phyloP scores from a whole-genome alignment of 139 green algal species.

The Chlamydomonas sp. region DNA sequence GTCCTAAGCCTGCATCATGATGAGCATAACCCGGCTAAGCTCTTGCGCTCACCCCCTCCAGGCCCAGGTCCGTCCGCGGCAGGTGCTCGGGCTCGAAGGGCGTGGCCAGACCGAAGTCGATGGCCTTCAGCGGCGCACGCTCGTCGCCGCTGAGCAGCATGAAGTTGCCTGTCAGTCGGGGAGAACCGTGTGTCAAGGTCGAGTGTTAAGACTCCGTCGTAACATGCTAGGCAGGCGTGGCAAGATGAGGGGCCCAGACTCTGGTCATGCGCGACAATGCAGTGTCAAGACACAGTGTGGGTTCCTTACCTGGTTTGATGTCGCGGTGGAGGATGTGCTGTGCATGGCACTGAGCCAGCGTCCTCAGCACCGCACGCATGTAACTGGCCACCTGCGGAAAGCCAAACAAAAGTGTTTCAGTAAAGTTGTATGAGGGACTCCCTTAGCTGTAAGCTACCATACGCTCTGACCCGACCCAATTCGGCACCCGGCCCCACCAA shows the following conservation, averaged over 20 bases:
- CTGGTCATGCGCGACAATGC: neutral
- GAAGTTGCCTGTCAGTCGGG: constrained; percentile 81
- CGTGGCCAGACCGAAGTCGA: constrained; percentile 87
- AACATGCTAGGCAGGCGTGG: too few relatives aligned
- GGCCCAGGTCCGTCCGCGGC: constrained; percentile 76
- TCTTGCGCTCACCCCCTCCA: constrained; percentile 68
- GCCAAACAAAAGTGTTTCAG: too few relatives aligned
- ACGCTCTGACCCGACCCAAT: neutral
- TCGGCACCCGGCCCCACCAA: neutral
- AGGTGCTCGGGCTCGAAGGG: constrained; percentile 75
- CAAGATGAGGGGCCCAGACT: too few relatives aligned
- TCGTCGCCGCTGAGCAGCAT: constrained; percentile 80
- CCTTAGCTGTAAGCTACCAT: too few relatives aligned
- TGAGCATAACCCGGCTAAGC: neutral
- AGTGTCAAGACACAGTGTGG: neutral
- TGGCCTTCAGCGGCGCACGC: constrained; percentile 82
- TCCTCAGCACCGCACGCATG: constrained; percentile 77
- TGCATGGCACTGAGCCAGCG: constrained; percentile 78
- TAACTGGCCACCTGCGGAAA: constrained; percentile 65
- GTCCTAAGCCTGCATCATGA: neutral
- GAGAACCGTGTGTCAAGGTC: too few relatives aligned
- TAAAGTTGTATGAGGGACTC: too few relatives aligned
- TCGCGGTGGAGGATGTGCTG: constrained; percentile 87
- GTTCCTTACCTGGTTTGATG: constrained; percentile 66
- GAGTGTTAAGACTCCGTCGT: too few relatives aligned